Evolutionary conservation across 495 filamentous ascomycete genomes (phyloP), one percentile per base, ranked within the genome.

Genomic region (Xylaria acuta): DNA sequence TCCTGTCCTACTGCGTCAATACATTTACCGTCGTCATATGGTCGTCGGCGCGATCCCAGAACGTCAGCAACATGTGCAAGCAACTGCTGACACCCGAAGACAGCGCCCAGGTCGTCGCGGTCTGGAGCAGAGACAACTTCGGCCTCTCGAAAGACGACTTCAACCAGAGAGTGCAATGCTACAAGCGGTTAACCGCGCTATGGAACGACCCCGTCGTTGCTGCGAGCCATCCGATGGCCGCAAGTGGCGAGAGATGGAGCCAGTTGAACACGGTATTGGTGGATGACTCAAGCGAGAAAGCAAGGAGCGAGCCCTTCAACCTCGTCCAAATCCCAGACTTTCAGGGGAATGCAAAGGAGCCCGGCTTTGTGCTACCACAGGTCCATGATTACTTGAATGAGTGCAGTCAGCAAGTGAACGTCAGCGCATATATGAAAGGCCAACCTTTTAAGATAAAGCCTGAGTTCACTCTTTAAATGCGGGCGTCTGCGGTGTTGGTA

Each of bases 221-320:
- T 67, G 74, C 77, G 0, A 75, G 80, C 7, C 88, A 91, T 75
- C 91, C 88, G 43, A 43, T 58, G 30, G 73, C 54, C 38, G 69
- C 72, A 1, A 0, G 18, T 2, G 84, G 81, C 43, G 77, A 67
- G 38, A 73, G 74, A 36, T 99, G 94, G 93, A 83, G 86, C 72
- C 95, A 97, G 80, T 84, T 82, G n/a, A 95, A 98, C 79, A 98
- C 96, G 0, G 82, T 99, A 40, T 83, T 99, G 16, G 90, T 98
- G 30, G 96, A 99, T 73, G 97, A 98, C 80, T 91, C 88, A 62
- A 77, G 77, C 14, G 82, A 92, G 72, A 99, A 98, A 83, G 96
- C 91, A 2, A 84, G 85, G 64, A 90, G 87, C 69, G 92, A 99
- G 78, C 97, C 97, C 0, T 89, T 87, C 82, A 99, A 98, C 70